These are phyloP conservation scores for Sarcodon aspratus DNA, from an alignment of 768 basidiomycete genomes.

Conservation along the genomic window DNA sequence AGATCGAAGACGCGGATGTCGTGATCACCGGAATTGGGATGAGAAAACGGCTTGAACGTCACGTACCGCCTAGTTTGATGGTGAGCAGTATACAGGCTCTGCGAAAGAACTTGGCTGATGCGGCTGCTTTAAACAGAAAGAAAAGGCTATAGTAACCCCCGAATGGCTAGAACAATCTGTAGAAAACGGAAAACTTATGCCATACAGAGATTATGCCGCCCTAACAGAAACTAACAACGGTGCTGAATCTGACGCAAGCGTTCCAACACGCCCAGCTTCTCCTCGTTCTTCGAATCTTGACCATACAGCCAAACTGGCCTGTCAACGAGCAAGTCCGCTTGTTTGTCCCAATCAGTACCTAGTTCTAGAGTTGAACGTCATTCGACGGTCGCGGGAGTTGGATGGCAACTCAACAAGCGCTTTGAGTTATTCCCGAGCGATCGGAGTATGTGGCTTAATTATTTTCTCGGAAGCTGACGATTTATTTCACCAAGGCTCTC, in stretches of 20 bases:
- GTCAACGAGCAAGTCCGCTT: conserved; percentile 53
- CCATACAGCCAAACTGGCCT: conserved; percentile 36
- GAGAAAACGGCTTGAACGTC: conserved; percentile 58
- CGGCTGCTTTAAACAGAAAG: conserved; percentile 28
- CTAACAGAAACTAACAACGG: conserved; percentile 35
- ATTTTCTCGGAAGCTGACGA: conserved; percentile 1
- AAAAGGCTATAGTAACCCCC: conserved; percentile 58
- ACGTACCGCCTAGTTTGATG: conserved; percentile 52
- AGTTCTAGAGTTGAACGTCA: conserved; percentile 42
- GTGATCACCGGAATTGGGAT: conserved; percentile 58
- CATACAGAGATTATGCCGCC: conserved; percentile 48
- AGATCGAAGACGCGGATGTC: conserved; percentile 43
- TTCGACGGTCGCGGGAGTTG: conserved; percentile 45
- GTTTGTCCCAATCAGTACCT: conserved; percentile 60
- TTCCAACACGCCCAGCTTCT: not conserved
- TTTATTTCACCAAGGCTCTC: conserved; percentile 21
- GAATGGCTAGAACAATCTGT: conserved; percentile 60
- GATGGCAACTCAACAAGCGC: conserved; percentile 62
- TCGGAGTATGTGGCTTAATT: conserved; percentile 36
- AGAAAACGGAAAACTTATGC: conserved; percentile 27
- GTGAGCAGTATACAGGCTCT: conserved; percentile 28
- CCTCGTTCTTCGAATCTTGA: conserved; percentile 11
- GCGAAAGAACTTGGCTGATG: not conserved
- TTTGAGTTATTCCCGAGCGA: conserved; percentile 61
- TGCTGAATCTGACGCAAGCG: conserved; percentile 9